Evolutionary conservation across 2,329 filamentous ascomycete species (phyloP), one percentile per base, ranked within the genome.

Genomic region (Samsoniella hepiali): DNA sequence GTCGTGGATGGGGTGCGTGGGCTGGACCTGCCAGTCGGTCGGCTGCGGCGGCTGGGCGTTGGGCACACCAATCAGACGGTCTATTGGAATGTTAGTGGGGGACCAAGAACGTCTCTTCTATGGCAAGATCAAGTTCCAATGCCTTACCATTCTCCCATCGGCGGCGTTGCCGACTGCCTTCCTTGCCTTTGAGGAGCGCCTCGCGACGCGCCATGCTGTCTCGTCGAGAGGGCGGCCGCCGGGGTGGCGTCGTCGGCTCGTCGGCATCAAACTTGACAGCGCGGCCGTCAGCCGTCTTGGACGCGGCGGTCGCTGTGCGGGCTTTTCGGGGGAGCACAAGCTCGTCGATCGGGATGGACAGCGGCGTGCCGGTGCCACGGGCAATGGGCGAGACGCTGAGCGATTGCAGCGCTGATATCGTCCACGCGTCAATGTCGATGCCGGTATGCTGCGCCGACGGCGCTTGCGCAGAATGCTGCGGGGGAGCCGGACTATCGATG

Each of bases 101-200:
- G 45, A 56, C 34, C 31, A 17, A 5, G 10, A 3, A 29, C 10
- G 45, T 29, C 22, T 29, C 27, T 31, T 31, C 3, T 49, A 32
- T 15, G 22, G 22, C 15, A 15, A 3, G 4, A 34, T 22, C 22
- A 22, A 22, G 22, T 22, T 22, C 29, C 11, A 31, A 17, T 5
- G 47, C n/a, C 38, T 63, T 83, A 96, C 92, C 91, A 76, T 98
- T 99, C 80, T 99, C 95, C 93, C 93, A 98, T 63, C 94, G 84
- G 70, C 94, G 88, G 57, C 94, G 84, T 71, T 94, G 88, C 42
- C 94, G 85, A 70, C 87, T 94, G 40, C 94, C 94, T 75, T 97
- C 93, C 69, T 96, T 96, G 63, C 94, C 94, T 78, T 93, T 96
- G 38, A 95, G 81, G 59, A 96, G 73, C 2, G 88, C 85, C 68